Percentiles rank a stretch among this genome's conserved stretches.
Evolutionary conservation across 2,329 filamentous ascomycete species (phyloP).

Genomic region (Diaporthe aspalathi): DNA sequence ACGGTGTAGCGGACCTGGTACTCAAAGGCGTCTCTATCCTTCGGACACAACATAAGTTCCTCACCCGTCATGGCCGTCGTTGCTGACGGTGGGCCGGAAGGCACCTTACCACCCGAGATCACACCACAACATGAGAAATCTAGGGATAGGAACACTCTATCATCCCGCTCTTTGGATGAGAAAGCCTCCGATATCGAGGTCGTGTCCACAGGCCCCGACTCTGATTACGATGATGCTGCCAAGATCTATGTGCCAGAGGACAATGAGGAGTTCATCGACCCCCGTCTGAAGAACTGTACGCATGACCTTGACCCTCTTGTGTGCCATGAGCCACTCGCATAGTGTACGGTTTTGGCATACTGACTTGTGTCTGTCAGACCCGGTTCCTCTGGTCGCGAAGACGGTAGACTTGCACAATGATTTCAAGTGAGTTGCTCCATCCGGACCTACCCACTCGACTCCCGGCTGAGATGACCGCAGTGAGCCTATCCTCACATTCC

Average conservation of each 20-base stretch:
- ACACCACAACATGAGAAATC: background rate
- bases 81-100: constrained; percentile 27
- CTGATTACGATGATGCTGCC: constrained; percentile 39
- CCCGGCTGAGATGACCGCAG: constrained; percentile 31
- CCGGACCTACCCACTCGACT: background rate
- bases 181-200: constrained; percentile 34
- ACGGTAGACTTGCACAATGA: constrained; percentile 49
- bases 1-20: background rate
- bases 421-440: constrained; percentile 41
- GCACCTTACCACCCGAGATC: background rate
- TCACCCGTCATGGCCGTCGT: constrained; percentile 17
- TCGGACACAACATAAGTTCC: background rate
- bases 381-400: constrained; percentile 48
- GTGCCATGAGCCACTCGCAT: background rate
- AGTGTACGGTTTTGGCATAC: background rate
- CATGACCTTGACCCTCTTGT: background rate
- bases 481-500: constrained; percentile 50
- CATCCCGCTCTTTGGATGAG: constrained; percentile 7
- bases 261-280: constrained; percentile 47
- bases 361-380: constrained; percentile 35
- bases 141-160: background rate
- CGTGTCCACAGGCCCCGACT: constrained; percentile 28
- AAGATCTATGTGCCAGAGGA: constrained; percentile 45
- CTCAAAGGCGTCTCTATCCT: background rate
- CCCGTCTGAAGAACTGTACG: constrained; percentile 45